These are phyloP conservation scores for Xylariaceae sp. DNA, from an alignment of 2,329 filamentous ascomycete genomes.

Conservation along the genomic window DNA sequence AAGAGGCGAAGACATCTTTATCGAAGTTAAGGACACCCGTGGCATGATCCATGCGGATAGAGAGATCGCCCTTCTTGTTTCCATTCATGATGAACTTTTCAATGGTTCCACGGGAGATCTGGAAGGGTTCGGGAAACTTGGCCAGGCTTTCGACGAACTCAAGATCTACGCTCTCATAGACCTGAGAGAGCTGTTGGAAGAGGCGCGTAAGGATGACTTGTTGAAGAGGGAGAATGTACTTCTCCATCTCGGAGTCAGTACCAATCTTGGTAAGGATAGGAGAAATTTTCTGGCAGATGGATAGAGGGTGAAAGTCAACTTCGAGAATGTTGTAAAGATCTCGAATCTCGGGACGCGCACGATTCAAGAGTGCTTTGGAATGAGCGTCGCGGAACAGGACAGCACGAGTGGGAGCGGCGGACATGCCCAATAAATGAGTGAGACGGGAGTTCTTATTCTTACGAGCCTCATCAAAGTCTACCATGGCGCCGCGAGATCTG, in stretches of 20 bases:
- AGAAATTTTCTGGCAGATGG: slow-evolving; percentile 98
- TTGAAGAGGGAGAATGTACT: slow-evolving; percentile 91
- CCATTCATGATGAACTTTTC: slow-evolving; percentile 99
- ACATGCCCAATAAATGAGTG: slow-evolving; percentile 93
- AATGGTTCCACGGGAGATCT: slow-evolving; percentile 83
- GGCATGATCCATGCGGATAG: slow-evolving; percentile 93
- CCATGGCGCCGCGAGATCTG: slow-evolving; percentile 88
- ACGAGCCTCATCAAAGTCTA: slow-evolving; percentile 93
- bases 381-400: slow-evolving; percentile 93
- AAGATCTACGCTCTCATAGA: slow-evolving; percentile 96
- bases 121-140: slow-evolving; percentile 93
- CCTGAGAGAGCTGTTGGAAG: slow-evolving; percentile 98
- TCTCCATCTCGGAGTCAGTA: slow-evolving; percentile 90
- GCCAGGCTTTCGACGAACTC: slow-evolving; percentile 90
- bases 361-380: slow-evolving; percentile 90
- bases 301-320: slow-evolving; percentile 97
- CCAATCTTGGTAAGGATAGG: slow-evolving; percentile 93
- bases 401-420: slow-evolving; percentile 78
- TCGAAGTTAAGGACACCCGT: slow-evolving; percentile 95
- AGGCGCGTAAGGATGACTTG: slow-evolving; percentile 97
- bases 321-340: slow-evolving; percentile 98
- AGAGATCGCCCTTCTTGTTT: slow-evolving; percentile 98
- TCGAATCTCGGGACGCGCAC: slow-evolving; percentile 88
- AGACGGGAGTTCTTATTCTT: slow-evolving; percentile 99
- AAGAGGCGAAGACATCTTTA: slow-evolving; percentile 95